Percentiles rank a stretch among this genome's conserved stretches.
phyloP scores from a whole-genome alignment of 2,329 filamentous ascomycete genomes.

The Stagonosporopsis vannaccii region DNA sequence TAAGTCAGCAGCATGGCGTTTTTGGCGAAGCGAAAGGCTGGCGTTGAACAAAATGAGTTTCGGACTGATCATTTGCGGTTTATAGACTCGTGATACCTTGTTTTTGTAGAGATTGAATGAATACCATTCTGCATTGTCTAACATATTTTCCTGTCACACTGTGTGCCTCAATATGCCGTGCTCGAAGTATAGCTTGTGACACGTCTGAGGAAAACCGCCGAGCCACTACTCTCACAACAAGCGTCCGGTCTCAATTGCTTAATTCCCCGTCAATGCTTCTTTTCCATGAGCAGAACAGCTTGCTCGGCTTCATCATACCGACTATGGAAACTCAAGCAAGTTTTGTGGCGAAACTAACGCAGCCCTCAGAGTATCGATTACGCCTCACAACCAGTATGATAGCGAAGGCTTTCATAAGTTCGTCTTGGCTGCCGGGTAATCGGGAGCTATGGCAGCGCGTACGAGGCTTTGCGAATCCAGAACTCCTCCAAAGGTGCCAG shows the following conservation, averaged over 20 bases:
- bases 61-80: not conserved
- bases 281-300: not conserved
- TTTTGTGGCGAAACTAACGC: not conserved
- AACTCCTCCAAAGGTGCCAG: not conserved
- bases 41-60: not conserved
- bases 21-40: not conserved
- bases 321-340: not conserved
- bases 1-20: slow-evolving; percentile 9
- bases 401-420: not conserved
- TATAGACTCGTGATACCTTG: slow-evolving; percentile 20
- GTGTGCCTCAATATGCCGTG: not conserved
- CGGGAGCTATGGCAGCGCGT: not conserved
- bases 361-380: not conserved
- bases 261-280: not conserved
- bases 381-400: not conserved
- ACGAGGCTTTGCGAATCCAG: slow-evolving; percentile 1
- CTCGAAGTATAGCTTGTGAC: not conserved
- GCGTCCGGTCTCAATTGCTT: not conserved
- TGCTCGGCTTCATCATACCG: not conserved
- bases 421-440: not conserved
- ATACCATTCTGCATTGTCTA: not conserved
- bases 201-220: not conserved
- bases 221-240: not conserved
- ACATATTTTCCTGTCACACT: not conserved
- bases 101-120: slow-evolving; percentile 5